phyloP scores from a whole-genome alignment of 768 basidiomycete genomes.

The Mrakia frigida region DNA sequence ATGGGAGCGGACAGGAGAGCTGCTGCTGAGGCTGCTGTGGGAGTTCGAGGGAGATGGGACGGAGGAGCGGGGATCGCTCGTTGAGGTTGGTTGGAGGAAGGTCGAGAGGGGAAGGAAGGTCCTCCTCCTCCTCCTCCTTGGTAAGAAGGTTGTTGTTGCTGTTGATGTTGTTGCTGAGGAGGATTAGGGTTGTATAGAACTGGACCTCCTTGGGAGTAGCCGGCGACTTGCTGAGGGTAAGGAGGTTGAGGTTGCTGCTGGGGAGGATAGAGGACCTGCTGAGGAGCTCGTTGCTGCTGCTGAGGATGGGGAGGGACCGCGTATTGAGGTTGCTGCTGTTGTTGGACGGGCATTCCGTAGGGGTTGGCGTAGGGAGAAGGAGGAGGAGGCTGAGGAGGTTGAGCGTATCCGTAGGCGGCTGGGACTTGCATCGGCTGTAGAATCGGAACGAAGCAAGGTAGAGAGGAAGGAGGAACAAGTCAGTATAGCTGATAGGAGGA shows the following conservation, averaged over 20 bases:
- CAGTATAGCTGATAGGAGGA: not conserved
- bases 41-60: constrained; percentile 48
- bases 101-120: constrained; percentile 32
- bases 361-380: constrained; percentile 16
- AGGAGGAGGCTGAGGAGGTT: constrained; percentile 15
- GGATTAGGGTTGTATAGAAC: not conserved
- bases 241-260: constrained; percentile 9
- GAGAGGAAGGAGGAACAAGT: too few relatives aligned
- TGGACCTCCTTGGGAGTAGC: constrained; percentile 2
- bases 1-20: constrained; percentile 3
- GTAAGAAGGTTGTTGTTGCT: not conserved
- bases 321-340: constrained; percentile 4
- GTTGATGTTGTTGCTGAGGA: constrained; percentile 3
- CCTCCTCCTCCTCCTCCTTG: too few relatives aligned
- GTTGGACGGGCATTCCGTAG: not conserved
- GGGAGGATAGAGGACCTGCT: constrained; percentile 15
- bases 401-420: constrained; percentile 9
- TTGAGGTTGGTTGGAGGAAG: constrained; percentile 44
- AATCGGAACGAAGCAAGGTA: not conserved
- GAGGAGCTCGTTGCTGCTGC: constrained; percentile 39
- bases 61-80: constrained; percentile 38
- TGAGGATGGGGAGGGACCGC: constrained; percentile 33
- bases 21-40: constrained; percentile 40
- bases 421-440: constrained; percentile 5
- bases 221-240: not conserved